A percentile compares a stretch with the other conserved stretches of the same genome.
These are phyloP conservation scores for Globisporangium yorkense DNA, from an alignment of 352 stramenopile species.

Conservation along the genomic window DNA sequence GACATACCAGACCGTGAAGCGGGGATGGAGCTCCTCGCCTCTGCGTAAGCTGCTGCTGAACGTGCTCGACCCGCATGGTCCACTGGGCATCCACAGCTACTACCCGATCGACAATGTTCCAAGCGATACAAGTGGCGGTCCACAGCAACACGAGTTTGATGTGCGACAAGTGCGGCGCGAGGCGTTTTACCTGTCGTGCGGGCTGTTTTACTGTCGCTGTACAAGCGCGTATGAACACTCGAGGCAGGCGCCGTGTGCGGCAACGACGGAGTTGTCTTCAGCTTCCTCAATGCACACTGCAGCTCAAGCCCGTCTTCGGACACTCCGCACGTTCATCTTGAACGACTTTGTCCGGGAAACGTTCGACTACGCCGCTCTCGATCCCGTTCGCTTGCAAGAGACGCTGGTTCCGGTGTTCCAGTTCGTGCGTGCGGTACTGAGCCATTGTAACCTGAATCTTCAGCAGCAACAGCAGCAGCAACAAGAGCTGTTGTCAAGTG, in stretches of 20 bases:
- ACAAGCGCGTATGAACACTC: constrained; percentile 64
- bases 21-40: constrained; percentile 49
- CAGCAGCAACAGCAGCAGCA: background rate
- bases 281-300: constrained; percentile 5
- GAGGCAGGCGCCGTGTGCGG: background rate
- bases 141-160: constrained; percentile 21
- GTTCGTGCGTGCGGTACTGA: constrained; percentile 59
- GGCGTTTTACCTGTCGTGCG: constrained; percentile 75
- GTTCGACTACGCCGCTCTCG: constrained; percentile 20
- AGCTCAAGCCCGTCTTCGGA: constrained; percentile 14
- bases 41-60: constrained; percentile 72
- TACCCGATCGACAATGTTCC: constrained; percentile 44
- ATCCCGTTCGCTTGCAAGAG: constrained; percentile 39
- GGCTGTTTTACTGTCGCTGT: constrained; percentile 57
- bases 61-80: constrained; percentile 68
- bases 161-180: constrained; percentile 54
- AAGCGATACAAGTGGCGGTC: background rate
- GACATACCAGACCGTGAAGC: constrained; percentile 71
- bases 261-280: background rate
- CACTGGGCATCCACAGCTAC: constrained; percentile 76
- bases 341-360: constrained; percentile 49
- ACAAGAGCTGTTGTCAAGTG: background rate
- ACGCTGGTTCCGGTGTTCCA: constrained; percentile 58
- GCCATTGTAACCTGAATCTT: constrained; percentile 54
- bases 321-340: constrained; percentile 58